Evolutionary conservation across 805 yeast species (phyloP).

Genomic region (Starmerella vaccinii): DNA sequence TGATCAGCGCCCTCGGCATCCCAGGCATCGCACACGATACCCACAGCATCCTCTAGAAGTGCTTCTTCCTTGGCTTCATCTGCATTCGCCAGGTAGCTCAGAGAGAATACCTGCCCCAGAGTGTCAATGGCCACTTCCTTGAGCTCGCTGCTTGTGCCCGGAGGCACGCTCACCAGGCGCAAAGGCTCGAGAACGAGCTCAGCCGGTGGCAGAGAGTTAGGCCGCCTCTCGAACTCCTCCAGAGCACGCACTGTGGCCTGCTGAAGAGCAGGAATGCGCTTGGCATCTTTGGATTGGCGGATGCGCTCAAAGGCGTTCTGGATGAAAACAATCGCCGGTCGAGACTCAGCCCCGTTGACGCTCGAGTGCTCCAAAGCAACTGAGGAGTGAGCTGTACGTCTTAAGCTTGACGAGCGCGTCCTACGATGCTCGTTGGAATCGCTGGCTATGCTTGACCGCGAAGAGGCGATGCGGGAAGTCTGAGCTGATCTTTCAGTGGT

Average conservation of each 20-base stretch:
- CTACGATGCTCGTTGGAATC: not conserved
- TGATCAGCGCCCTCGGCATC: conserved; percentile 90
- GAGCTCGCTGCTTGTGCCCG: conserved; percentile 47
- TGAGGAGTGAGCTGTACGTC: conserved; percentile 16
- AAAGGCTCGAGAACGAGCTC: conserved; percentile 65
- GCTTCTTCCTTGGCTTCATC: conserved; percentile 32
- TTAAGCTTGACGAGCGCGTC: conserved; percentile 13
- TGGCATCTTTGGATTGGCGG: conserved; percentile 49
- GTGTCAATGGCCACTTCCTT: conserved; percentile 72
- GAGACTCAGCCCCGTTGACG: conserved; percentile 22
- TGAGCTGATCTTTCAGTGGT: not conserved
- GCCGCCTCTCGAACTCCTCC: conserved; percentile 25
- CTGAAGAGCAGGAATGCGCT: conserved; percentile 36
- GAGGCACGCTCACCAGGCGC: conserved; percentile 55
- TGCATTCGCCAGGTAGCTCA: conserved; percentile 51
- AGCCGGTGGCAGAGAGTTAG: conserved; percentile 36
- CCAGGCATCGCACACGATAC: conserved; percentile 73
- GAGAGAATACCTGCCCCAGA: conserved; percentile 79
- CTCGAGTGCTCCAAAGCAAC: conserved; percentile 19
- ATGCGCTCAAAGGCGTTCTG: conserved; percentile 51
- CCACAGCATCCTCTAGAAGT: conserved; percentile 70
- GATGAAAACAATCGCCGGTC: conserved; percentile 37
- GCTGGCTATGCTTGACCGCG: conserved; percentile 1
- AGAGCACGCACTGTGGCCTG: conserved; percentile 31
- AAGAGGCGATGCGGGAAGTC: not conserved